Percentiles rank a stretch among this genome's conserved stretches.
phyloP scores from a whole-genome alignment of 2,329 filamentous ascomycete genomes.

The Thielaviopsis euricoi region DNA sequence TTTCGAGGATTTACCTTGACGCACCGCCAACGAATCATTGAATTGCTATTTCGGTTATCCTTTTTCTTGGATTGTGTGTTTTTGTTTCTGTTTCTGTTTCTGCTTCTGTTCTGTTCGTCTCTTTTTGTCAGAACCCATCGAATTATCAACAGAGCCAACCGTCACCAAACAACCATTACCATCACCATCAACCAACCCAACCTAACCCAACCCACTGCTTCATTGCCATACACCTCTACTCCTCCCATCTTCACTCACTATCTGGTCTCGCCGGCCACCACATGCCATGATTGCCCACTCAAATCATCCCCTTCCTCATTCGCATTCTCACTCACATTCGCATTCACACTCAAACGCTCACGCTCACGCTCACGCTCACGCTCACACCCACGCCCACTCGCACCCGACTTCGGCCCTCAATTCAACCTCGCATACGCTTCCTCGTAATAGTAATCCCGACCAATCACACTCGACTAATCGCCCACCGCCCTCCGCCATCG shows the following conservation, averaged over 20 bases:
- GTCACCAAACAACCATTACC: background rate
- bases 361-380: background rate
- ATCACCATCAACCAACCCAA: background rate
- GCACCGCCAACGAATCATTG: too few species aligned
- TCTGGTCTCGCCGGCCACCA: background rate
- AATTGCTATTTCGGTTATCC: too few species aligned
- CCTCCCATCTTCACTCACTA: background rate
- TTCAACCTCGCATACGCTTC: too few species aligned
- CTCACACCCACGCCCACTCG: background rate
- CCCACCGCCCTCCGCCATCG: too few species aligned
- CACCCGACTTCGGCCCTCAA: background rate
- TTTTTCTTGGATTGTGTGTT: too few species aligned
- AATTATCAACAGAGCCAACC: too few species aligned
- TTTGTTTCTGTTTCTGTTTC: background rate
- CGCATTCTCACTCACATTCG: background rate
- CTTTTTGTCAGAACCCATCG: too few species aligned
- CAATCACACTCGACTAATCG: too few species aligned
- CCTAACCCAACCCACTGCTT: too few species aligned
- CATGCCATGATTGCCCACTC: conserved; percentile 7
- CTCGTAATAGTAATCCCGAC: too few species aligned
- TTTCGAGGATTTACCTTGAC: too few species aligned
- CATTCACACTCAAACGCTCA: background rate
- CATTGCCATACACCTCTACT: background rate
- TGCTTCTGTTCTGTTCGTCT: background rate
- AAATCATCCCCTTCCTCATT: background rate